phyloP scores from a whole-genome alignment of 225 moss, liverwort and hornwort species.

The Bryoerythrophyllum caledonicum region DNA sequence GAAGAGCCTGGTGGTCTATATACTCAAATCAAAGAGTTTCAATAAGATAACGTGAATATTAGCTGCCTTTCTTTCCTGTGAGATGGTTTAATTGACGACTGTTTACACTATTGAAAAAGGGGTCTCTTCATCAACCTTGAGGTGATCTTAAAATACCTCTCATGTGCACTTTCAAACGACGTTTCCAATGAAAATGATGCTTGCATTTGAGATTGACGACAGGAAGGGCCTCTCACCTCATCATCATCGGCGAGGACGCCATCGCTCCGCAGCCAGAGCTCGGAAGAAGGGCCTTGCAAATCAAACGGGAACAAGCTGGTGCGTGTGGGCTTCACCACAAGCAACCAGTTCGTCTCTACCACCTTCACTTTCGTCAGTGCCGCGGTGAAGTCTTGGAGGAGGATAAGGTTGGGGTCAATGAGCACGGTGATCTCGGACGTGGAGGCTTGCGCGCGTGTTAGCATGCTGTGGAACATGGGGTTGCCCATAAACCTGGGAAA shows the following conservation, averaged over 20 bases:
- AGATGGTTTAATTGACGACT: too few species aligned
- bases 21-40: too few species aligned
- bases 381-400: conserved; percentile 58
- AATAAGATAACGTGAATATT: too few species aligned
- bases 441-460: conserved; percentile 68
- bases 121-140: too few species aligned
- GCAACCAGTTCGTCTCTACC: conserved; percentile 37
- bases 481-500: conserved; percentile 73
- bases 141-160: too few species aligned
- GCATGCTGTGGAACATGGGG: conserved; percentile 92
- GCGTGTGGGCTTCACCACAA: conserved; percentile 48
- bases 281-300: conserved; percentile 49
- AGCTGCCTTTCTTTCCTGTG: too few species aligned
- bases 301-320: conserved; percentile 44
- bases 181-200: neutral
- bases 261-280: conserved; percentile 47
- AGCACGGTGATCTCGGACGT: conserved; percentile 66
- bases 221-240: conserved; percentile 36
- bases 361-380: conserved; percentile 44
- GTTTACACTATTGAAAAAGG: too few species aligned
- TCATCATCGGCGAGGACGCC: conserved; percentile 45
- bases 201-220: neutral
- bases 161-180: too few species aligned
- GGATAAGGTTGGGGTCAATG: conserved; percentile 75
- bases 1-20: too few species aligned